These are phyloP conservation scores for Pseudopyrenochaeta lycopersici DNA, from an alignment of 2,329 filamentous ascomycete genomes.

Conservation along the genomic window DNA sequence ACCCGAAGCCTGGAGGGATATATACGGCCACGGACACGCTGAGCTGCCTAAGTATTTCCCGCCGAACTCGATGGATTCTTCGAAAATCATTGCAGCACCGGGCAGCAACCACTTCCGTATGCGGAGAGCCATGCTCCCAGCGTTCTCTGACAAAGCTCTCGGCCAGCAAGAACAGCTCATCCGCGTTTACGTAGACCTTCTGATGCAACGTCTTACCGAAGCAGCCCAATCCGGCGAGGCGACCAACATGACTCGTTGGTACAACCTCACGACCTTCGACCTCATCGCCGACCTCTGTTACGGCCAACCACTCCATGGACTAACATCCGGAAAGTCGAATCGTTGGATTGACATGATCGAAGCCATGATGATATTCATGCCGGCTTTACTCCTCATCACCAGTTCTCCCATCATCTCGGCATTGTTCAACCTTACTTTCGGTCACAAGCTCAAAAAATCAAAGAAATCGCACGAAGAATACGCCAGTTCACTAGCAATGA, in stretches of 20 bases:
- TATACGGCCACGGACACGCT: slow-evolving; percentile 20
- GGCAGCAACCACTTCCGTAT: slow-evolving; percentile 12
- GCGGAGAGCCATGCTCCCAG: slow-evolving; percentile 48
- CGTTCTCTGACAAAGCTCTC: slow-evolving; percentile 26
- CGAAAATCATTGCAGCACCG: slow-evolving; percentile 4
- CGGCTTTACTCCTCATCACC: slow-evolving; percentile 10
- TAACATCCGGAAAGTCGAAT: slow-evolving; percentile 15
- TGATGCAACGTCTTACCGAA: not conserved
- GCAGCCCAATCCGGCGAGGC: not conserved
- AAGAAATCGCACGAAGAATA: slow-evolving; percentile 13
- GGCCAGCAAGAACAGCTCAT: slow-evolving; percentile 21
- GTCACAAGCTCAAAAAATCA: slow-evolving; percentile 14
- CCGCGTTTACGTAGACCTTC: slow-evolving; percentile 15
- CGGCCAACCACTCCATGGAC: slow-evolving; percentile 28
- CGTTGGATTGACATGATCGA: slow-evolving; percentile 20
- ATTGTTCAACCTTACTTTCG: slow-evolving; percentile 8
- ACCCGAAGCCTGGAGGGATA: slow-evolving; percentile 23
- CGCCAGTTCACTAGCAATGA: slow-evolving; percentile 11
- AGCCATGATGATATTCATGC: slow-evolving; percentile 12
- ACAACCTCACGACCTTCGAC: slow-evolving; percentile 35
- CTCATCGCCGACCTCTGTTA: slow-evolving; percentile 30
- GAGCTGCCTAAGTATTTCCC: too few species aligned
- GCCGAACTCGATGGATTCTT: not conserved
- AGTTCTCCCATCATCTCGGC: slow-evolving; percentile 8
- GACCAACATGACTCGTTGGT: slow-evolving; percentile 18